phyloP scores from a whole-genome alignment of 305 asterid genomes.

The Fraxinus angustifolia region DNA sequence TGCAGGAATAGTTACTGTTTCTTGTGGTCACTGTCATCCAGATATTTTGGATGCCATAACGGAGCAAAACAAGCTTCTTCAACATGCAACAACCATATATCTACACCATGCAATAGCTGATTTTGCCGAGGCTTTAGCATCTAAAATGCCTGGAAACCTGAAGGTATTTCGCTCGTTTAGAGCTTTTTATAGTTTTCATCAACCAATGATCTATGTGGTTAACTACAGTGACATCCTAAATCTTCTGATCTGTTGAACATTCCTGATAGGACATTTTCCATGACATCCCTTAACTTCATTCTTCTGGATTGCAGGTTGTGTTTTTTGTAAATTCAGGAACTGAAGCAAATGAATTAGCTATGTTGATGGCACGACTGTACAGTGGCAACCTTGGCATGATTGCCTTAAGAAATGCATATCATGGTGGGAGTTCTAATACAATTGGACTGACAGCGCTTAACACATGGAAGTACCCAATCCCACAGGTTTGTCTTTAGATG shows the following conservation, averaged over 20 bases:
- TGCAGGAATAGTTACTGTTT: slow-evolving; percentile 96
- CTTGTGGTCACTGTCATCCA: slow-evolving; percentile 97
- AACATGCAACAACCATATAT: slow-evolving; percentile 89
- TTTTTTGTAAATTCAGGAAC: slow-evolving; percentile 96
- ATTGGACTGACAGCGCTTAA: slow-evolving; percentile 81
- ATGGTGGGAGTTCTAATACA: slow-evolving; percentile 88
- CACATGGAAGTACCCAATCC: slow-evolving; percentile 91
- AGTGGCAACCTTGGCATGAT: slow-evolving; percentile 79
- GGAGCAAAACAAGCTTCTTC: slow-evolving; percentile 91
- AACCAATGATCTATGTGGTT: not conserved
- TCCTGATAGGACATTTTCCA: not conserved
- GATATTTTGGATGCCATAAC: slow-evolving; percentile 57
- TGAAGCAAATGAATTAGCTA: slow-evolving; percentile 94
- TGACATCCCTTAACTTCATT: not conserved
- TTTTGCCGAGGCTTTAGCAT: slow-evolving; percentile 83
- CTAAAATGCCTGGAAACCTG: slow-evolving; percentile 91
- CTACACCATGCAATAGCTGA: slow-evolving; percentile 85
- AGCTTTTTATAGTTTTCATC: not conserved
- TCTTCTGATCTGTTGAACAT: not conserved
- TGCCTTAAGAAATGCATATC: slow-evolving; percentile 90
- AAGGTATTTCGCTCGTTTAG: slow-evolving; percentile 42
- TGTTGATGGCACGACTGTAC: slow-evolving; percentile 87
- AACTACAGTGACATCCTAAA: not conserved
- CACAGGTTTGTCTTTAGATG: slow-evolving; percentile 59
- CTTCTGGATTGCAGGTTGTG: slow-evolving; percentile 60